Conservation (phyloP, 306 rosid species). For the Pueraria montana region DNA sequence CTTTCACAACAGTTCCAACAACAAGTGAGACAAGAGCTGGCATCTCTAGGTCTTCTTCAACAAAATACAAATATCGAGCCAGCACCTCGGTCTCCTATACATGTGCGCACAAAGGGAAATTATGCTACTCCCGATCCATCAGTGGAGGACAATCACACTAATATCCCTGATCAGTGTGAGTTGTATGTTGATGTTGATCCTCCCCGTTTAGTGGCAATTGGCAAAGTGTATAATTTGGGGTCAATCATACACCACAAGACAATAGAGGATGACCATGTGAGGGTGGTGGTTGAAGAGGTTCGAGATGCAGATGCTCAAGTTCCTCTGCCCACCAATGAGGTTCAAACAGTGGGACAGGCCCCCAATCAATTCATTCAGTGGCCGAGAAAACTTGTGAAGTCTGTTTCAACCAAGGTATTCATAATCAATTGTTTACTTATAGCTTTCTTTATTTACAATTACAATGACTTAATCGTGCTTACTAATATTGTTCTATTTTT, state of each 20-base stretch:
- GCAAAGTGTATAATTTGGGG: not conserved
- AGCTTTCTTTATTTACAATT: too few species aligned
- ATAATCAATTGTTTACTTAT: not conserved
- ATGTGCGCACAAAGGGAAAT: not conserved
- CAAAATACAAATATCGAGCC: too few species aligned
- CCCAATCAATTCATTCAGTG: not conserved
- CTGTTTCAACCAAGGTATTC: not conserved
- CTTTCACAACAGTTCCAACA: too few species aligned
- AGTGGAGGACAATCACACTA: not conserved
- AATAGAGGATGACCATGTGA: not conserved
- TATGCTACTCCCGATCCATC: not conserved
- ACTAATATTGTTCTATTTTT: too few species aligned
- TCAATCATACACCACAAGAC: not conserved
- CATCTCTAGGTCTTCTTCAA: too few species aligned
- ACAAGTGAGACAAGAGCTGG: too few species aligned
- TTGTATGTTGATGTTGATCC: not conserved
- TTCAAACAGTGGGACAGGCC: not conserved
- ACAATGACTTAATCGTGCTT: too few species aligned
- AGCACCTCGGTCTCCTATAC: too few species aligned
- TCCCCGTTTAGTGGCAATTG: not conserved
- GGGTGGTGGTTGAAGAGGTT: not conserved
- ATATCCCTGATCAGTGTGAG: not conserved
- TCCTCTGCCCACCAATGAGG: not conserved
- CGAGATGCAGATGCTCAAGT: not conserved
- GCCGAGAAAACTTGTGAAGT: not conserved